Evolutionary conservation across 495 filamentous ascomycete species (phyloP).

Genomic region (Beverwykella pulmonaria): DNA sequence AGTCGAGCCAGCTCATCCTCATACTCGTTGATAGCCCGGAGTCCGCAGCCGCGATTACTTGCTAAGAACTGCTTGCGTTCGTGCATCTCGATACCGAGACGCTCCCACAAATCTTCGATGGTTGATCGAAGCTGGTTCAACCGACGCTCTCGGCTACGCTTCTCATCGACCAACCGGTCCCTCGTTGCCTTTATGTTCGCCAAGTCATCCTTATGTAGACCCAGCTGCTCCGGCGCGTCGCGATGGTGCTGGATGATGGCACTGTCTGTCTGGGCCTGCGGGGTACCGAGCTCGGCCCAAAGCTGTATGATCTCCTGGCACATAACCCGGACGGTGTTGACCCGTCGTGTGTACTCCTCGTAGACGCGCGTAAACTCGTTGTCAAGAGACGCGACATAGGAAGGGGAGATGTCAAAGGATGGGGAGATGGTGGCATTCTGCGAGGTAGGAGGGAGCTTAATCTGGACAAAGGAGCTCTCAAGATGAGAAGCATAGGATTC

Average conservation of each 20-base stretch:
- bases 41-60: conserved; percentile 73
- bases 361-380: conserved; percentile 90
- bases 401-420: conserved; percentile 82
- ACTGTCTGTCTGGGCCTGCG: conserved; percentile 87
- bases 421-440: conserved; percentile 73
- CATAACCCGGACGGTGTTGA: conserved; percentile 70
- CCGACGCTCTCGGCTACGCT: conserved; percentile 78
- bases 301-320: conserved; percentile 86
- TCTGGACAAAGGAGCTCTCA: conserved; percentile 78
- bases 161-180: conserved; percentile 91
- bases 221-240: conserved; percentile 88
- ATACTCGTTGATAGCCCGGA: conserved; percentile 88
- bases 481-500: conserved; percentile 95
- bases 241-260: conserved; percentile 85
- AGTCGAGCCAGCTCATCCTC: conserved; percentile 84
- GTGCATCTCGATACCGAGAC: conserved; percentile 75
- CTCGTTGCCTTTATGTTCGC: conserved; percentile 68
- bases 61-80: conserved; percentile 82
- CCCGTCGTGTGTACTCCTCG: conserved; percentile 85
- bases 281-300: conserved; percentile 92
- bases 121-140: conserved; percentile 72
- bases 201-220: conserved; percentile 84
- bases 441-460: conserved; percentile 78
- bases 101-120: conserved; percentile 86
- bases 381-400: conserved; percentile 86